Evolutionary conservation across 768 basidiomycete species (phyloP), one percentile per base, ranked within the genome.

Genomic region (Rhodocollybia butyracea): DNA sequence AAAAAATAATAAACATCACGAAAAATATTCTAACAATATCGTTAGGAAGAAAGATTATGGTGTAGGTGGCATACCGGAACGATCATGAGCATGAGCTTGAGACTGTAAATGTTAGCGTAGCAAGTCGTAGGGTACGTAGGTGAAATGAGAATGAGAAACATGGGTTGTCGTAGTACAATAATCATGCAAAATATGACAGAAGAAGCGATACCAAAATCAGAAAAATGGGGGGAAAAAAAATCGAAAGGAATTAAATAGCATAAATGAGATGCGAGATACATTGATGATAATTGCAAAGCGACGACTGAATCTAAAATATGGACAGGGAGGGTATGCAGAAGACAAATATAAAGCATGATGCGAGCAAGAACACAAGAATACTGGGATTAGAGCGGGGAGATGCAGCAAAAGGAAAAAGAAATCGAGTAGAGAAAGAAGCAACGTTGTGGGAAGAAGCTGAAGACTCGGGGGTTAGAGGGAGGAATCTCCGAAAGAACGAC

Each of bases 111-210:
- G 22, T 7, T 50, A 50, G 12, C 48, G 32, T 50, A 50, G 27
- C 21, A 15, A 34, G 34, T 39, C 34, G 48, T 50, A 22, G 19
- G 17, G 24, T 45, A 45, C 26, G 30, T 45, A 50, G 22, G 36
- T 21, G n/a, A 31, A 34, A 4, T 36, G 17, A 5, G 31, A 46
- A 46, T 30, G 29, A 29, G 38, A 17, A 50, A 27, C 10, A 22
- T 24, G 19, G 26, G 32, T 36, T 50, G 12, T 36, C 48, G 34
- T 32, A 30, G 45, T 46, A 46, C 30, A 32, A 32, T 22, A 48
- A 48, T 48, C 46, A 50, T 50, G 48, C 48, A 34, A 50, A 24
- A 31, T 36, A 36, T 50, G 48, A 31, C 24, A 34, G 21, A 27
- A 26, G 15, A 45, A 45, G 27, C 7, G 26, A 21, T 48, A 36